Percentiles rank a stretch among this genome's conserved stretches.
Evolutionary conservation across 257 asterid genomes (phyloP).

Genomic region (Ocimum tenuiflorum): DNA sequence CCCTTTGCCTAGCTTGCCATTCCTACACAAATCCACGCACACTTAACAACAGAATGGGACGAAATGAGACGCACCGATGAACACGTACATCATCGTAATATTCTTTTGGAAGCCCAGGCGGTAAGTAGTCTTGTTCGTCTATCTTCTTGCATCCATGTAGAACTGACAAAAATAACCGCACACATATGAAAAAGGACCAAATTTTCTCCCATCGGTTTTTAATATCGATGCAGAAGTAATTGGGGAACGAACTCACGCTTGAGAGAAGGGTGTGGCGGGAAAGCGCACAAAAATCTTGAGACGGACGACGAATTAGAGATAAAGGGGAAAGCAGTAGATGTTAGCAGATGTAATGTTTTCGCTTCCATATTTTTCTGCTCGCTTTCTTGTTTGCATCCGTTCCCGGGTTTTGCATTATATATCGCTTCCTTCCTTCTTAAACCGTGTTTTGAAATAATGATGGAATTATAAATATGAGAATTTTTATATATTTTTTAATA

Average conservation of each 20-base stretch:
- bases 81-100: constrained; percentile 70
- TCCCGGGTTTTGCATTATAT: constrained; percentile 7
- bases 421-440: neutral
- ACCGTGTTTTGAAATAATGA: too few species aligned
- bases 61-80: neutral
- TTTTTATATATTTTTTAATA: too few species aligned
- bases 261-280: constrained; percentile 21
- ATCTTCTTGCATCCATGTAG: constrained; percentile 43
- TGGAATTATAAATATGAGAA: too few species aligned
- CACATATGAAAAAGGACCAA: neutral
- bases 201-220: neutral
- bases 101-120: constrained; percentile 76
- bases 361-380: constrained; percentile 45
- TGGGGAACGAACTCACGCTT: constrained; percentile 26
- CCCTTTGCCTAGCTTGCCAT: constrained; percentile 95
- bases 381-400: neutral
- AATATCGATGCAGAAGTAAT: neutral
- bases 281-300: constrained; percentile 18
- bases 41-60: neutral
- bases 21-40: constrained; percentile 41
- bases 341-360: constrained; percentile 30
- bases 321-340: constrained; percentile 30
- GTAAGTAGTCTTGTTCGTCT: constrained; percentile 45
- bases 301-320: constrained; percentile 18
- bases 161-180: constrained; percentile 27